Conservation (phyloP, 768 basidiomycete genomes). For the Calocera cornea region DNA sequence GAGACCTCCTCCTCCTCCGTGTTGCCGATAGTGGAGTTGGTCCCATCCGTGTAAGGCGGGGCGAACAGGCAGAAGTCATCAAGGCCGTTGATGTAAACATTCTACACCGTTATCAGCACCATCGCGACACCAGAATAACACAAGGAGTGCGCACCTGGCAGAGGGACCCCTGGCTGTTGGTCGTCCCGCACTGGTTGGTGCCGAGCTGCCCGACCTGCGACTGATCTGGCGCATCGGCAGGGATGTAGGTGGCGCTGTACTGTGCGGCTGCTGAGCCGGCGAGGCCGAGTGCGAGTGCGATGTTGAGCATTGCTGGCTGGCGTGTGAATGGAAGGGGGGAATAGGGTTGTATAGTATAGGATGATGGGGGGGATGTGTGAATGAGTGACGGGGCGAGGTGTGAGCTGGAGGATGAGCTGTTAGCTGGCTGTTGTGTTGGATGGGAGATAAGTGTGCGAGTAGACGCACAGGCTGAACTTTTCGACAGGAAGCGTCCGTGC, state of each 20-base stretch:
- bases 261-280: neutral
- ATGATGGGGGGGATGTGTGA: neutral
- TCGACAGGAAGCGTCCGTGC: too few relatives aligned
- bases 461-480: too few relatives aligned
- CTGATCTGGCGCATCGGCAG: slow-evolving; percentile 14
- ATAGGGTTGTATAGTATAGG: neutral
- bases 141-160: slow-evolving; percentile 35
- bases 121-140: neutral
- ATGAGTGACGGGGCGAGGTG: neutral
- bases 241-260: slow-evolving; percentile 30
- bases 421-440: neutral
- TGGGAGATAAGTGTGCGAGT: neutral
- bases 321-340: neutral
- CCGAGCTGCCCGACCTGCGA: slow-evolving; percentile 47
- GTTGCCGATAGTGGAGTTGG: slow-evolving; percentile 22
- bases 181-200: slow-evolving; percentile 52
- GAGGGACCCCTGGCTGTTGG: slow-evolving; percentile 38
- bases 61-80: slow-evolving; percentile 12
- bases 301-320: neutral
- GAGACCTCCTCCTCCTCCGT: slow-evolving; percentile 25
- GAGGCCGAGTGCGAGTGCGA: neutral
- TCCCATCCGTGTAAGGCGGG: neutral
- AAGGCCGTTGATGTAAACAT: slow-evolving; percentile 2
- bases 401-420: neutral
- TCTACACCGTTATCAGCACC: slow-evolving; percentile 15